Evolutionary conservation across 2,329 filamentous ascomycete species (phyloP).

Genomic region (Alternaria sp.): DNA sequence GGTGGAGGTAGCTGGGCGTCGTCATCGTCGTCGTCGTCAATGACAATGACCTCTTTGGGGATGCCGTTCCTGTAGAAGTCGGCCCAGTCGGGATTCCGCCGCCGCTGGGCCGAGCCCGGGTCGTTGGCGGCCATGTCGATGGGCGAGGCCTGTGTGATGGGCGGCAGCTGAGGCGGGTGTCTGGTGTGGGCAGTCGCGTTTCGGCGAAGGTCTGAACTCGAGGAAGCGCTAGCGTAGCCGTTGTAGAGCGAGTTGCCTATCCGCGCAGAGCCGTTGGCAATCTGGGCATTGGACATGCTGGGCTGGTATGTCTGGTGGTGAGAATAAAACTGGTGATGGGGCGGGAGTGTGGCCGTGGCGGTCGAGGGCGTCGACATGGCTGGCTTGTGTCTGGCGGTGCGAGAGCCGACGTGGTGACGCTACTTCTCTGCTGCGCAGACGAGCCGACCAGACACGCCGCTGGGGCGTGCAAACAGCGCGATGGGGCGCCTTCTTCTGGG

Average conservation of each 20-base stretch:
- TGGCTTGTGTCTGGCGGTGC: conserved; percentile 30
- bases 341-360: conserved; percentile 52
- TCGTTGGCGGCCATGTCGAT: conserved; percentile 37
- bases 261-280: conserved; percentile 42
- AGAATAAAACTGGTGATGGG: conserved; percentile 52
- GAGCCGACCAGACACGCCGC: conserved; percentile 25
- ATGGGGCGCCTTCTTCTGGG: conserved; percentile 17
- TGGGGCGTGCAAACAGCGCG: conserved; percentile 22
- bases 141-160: conserved; percentile 30
- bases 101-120: conserved; percentile 26
- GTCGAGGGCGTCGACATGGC: conserved; percentile 56
- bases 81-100: conserved; percentile 50
- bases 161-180: conserved; percentile 44
- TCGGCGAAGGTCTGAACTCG: conserved; percentile 48
- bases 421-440: conserved; percentile 28
- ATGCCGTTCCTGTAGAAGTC: conserved; percentile 56
- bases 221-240: conserved; percentile 49
- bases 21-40: conserved; percentile 61
- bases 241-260: conserved; percentile 50
- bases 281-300: conserved; percentile 46
- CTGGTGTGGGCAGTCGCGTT: conserved; percentile 45
- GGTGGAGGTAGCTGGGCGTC: conserved; percentile 44
- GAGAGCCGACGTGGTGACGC: conserved; percentile 40
- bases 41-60: conserved; percentile 61
- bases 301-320: conserved; percentile 51